phyloP scores from a whole-genome alignment of 768 basidiomycete genomes.

The Agaricus blazei region DNA sequence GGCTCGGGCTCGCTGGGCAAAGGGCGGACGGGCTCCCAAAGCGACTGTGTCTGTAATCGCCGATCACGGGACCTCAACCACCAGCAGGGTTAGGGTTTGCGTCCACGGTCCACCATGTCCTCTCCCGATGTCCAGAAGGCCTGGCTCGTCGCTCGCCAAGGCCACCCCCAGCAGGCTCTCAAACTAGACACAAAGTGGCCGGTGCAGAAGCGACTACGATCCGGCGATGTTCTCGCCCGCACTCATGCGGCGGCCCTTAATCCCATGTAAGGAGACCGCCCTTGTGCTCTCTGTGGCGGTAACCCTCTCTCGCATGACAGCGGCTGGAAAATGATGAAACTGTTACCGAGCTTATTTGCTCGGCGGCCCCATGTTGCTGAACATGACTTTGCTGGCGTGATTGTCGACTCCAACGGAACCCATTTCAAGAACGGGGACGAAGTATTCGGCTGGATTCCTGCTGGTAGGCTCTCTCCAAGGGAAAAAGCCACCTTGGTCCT shows the following conservation, averaged over 20 bases:
- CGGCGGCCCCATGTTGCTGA: constrained; percentile 51
- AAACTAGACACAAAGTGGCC: constrained; percentile 29
- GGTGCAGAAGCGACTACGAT: constrained; percentile 26
- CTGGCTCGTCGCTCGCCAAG: constrained; percentile 31
- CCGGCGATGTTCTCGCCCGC: constrained; percentile 30
- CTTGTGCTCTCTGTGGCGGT: not conserved
- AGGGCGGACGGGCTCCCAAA: constrained; percentile 29
- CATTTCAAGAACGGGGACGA: constrained; percentile 54
- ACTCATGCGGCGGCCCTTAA: constrained; percentile 54
- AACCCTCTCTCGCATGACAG: constrained; percentile 24
- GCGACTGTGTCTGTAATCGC: constrained; percentile 15
- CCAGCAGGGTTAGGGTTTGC: constrained; percentile 16
- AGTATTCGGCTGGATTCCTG: constrained; percentile 53
- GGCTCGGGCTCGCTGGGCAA: constrained; percentile 30
- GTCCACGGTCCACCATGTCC: not conserved
- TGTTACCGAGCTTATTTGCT: constrained; percentile 41
- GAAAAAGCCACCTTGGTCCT: not conserved
- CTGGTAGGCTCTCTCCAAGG: constrained; percentile 13
- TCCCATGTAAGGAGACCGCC: constrained; percentile 44
- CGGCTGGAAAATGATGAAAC: constrained; percentile 53
- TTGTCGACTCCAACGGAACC: constrained; percentile 51
- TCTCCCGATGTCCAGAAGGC: constrained; percentile 30
- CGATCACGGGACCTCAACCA: constrained; percentile 19
- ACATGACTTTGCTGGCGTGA: constrained; percentile 57
- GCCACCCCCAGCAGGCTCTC: constrained; percentile 28